Conservation (phyloP, 192 early-diverging fungal genomes). For the Coemansia erecta region DNA sequence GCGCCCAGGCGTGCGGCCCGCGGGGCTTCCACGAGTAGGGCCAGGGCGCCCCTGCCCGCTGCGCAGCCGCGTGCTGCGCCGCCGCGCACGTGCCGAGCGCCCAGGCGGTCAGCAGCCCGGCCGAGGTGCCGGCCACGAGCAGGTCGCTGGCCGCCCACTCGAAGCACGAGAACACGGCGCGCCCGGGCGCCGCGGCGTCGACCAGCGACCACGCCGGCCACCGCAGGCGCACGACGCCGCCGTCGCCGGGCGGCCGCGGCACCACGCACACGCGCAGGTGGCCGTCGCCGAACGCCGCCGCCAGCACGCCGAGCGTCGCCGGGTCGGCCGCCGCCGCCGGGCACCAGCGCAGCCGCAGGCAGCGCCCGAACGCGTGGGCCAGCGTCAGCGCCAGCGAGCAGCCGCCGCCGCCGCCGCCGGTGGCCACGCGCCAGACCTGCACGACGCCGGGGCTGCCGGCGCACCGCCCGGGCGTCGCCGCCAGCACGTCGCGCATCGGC, state of each 20-base stretch:
- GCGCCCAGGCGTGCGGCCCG: neutral
- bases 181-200: conserved; percentile 19
- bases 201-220: conserved; percentile 33
- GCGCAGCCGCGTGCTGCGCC: conserved; percentile 8
- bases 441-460: conserved; percentile 22
- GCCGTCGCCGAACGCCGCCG: conserved; percentile 43
- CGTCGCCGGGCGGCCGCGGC: conserved; percentile 8
- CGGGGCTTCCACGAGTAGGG: conserved; percentile 7
- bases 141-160: conserved; percentile 33
- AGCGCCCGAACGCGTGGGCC: conserved; percentile 33
- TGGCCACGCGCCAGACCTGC: conserved; percentile 35
- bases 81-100: conserved; percentile 2
- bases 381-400: conserved; percentile 24
- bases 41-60: neutral
- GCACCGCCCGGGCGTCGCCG: neutral
- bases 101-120: conserved; percentile 28
- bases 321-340: conserved; percentile 10
- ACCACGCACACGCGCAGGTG: conserved; percentile 32
- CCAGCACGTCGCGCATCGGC: too few species aligned
- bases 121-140: conserved; percentile 30
- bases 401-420: neutral
- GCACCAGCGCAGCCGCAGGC: conserved; percentile 36
- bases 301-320: conserved; percentile 18
- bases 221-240: conserved; percentile 13
- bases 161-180: conserved; percentile 28